Conservation (phyloP, 2,329 filamentous ascomycete species). For the Claviceps purpurea region DNA sequence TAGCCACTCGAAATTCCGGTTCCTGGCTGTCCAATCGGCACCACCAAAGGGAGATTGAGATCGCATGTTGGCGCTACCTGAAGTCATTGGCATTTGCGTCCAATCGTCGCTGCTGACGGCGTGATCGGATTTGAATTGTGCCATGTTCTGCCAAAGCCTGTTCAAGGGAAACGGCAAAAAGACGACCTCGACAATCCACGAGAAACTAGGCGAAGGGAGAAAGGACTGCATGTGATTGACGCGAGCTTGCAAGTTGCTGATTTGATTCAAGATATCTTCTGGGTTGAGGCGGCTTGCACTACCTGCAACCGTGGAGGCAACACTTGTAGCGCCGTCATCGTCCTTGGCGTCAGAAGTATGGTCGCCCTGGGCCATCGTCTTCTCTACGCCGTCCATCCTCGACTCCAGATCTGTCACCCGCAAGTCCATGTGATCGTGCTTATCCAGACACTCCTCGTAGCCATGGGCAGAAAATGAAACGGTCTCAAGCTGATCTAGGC, state of each 20-base stretch:
- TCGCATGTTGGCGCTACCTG: slow-evolving; percentile 29
- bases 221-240: slow-evolving; percentile 44
- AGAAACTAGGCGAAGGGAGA: slow-evolving; percentile 46
- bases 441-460: slow-evolving; percentile 58
- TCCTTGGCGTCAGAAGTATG: slow-evolving; percentile 22
- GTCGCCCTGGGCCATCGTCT: slow-evolving; percentile 37
- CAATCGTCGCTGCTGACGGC: slow-evolving; percentile 32
- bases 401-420: slow-evolving; percentile 57
- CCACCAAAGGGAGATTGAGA: slow-evolving; percentile 34
- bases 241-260: slow-evolving; percentile 36
- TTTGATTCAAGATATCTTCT: slow-evolving; percentile 34
- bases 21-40: slow-evolving; percentile 34
- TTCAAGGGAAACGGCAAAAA: slow-evolving; percentile 56
- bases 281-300: slow-evolving; percentile 24
- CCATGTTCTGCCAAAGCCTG: slow-evolving; percentile 37
- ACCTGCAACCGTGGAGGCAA: slow-evolving; percentile 32
- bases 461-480: slow-evolving; percentile 51
- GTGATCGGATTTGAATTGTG: slow-evolving; percentile 31
- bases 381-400: slow-evolving; percentile 46
- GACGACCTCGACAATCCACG: slow-evolving; percentile 66
- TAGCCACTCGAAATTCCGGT: slow-evolving; percentile 43
- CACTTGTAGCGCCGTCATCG: slow-evolving; percentile 32
- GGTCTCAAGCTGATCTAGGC: slow-evolving; percentile 57
- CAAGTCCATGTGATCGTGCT: slow-evolving; percentile 52
- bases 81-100: slow-evolving; percentile 39